These are phyloP conservation scores for Tetragonia tetragonoides DNA, from an alignment of 148 eudicot genomes.

Conservation along the genomic window DNA sequence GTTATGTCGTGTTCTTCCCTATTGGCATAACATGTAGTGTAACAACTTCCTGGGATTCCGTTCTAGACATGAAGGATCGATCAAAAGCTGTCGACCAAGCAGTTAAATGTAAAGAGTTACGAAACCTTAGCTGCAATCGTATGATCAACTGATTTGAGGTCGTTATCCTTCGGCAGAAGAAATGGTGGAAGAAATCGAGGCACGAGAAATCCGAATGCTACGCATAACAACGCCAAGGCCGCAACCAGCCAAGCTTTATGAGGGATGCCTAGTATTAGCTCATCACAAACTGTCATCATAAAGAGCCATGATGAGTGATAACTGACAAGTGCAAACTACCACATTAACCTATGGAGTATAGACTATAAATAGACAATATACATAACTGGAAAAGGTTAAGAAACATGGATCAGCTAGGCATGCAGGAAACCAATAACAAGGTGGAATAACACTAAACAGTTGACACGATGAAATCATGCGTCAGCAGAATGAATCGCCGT, in stretches of 20 bases:
- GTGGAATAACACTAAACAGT: too few species aligned
- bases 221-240: constrained; percentile 57
- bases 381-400: neutral
- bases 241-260: constrained; percentile 73
- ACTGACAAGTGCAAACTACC: neutral
- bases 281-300: constrained; percentile 73
- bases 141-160: constrained; percentile 18
- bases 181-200: constrained; percentile 61
- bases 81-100: neutral
- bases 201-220: constrained; percentile 49
- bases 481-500: too few species aligned
- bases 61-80: neutral
- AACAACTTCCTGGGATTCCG: neutral
- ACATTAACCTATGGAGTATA: neutral
- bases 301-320: neutral
- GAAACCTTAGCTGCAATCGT: constrained; percentile 22
- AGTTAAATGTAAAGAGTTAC: neutral
- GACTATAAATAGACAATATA: neutral
- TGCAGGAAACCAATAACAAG: too few species aligned
- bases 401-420: neutral
- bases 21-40: neutral
- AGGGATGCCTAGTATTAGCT: constrained; percentile 71
- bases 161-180: constrained; percentile 40
- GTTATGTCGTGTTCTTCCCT: neutral
- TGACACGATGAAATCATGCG: too few species aligned